Base-by-base conservation (phyloP, 1,284 basidiomycete genomes). In the Grifola frondosa region DNA sequence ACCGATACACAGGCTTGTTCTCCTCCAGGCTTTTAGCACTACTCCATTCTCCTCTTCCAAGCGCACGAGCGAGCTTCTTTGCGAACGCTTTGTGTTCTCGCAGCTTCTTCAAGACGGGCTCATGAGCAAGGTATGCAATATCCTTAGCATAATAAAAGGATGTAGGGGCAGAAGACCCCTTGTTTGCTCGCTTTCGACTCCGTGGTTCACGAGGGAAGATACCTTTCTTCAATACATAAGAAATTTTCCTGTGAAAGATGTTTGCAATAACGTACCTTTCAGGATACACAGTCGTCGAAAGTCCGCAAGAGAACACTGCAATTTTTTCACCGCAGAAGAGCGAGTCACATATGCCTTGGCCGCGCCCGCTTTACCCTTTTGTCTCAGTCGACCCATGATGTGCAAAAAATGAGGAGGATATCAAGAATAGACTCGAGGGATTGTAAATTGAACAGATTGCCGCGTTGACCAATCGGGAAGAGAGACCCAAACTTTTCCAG, bases 91-190 rank as follows among this genome's bases (percentile, higher is more conserved):
- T 99, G 75, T 99, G 96, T 64, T 99, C 94, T 60, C 97, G 78
- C 46, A 99, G 77, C 63, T 94, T 97, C 64, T 82, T 84, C n/a
- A 99, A 76, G 5, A 99, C 87, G 1, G 97, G 97, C 67, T 99
- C 97, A 63, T 99, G 97, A 13, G 93, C 87, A 36, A 99, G 83
- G 68, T 96, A 99, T 43, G 91, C 91, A 56, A 99, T 97, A 63
- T 99, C 97, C 70, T 99, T 99, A 40, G 92, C 77, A 68, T 98
- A 98, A 74, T 99, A 99, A 72, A 99, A 99, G 5, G 95, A 91
- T 2, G 95, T 94, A 3, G 96, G 94, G 0, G 93, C 95, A 29
- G 94, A 93, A 5, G 91, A 96, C 4, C 97, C 97, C 68, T 97
- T 98, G 74, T 99, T 99, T 42, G 96, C 97, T 54, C 87, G 86